These are phyloP conservation scores for Quercus dentata DNA, from an alignment of 306 rosid species.

Conservation along the genomic window DNA sequence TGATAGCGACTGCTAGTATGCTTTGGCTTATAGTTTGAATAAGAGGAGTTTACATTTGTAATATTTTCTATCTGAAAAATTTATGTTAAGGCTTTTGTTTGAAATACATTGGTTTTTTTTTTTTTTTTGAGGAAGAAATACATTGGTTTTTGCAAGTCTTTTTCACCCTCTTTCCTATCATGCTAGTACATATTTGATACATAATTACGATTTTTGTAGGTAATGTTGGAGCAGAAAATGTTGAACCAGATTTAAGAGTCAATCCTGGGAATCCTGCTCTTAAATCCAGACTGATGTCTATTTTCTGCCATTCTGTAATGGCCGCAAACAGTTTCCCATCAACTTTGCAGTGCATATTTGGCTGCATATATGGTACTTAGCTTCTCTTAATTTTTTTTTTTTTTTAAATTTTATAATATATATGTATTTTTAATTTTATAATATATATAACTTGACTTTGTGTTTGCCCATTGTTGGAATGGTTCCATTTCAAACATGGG, in stretches of 20 bases:
- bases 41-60: background rate
- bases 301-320: constrained; percentile 86
- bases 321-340: constrained; percentile 96
- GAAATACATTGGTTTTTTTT: background rate
- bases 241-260: constrained; percentile 65
- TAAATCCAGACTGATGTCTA: constrained; percentile 81
- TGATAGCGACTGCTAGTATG: background rate
- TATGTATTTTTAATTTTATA: too few species aligned
- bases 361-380: constrained; percentile 80
- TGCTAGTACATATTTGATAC: constrained; percentile 13
- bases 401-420: background rate
- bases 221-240: constrained; percentile 56
- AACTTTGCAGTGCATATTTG: constrained; percentile 94
- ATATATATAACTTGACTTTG: background rate
- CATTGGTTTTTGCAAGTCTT: background rate
- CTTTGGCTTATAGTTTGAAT: background rate
- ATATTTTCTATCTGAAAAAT: background rate
- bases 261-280: constrained; percentile 71
- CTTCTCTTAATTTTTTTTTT: background rate
- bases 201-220: constrained; percentile 43
- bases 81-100: background rate
- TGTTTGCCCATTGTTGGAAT: constrained; percentile 15
- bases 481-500: background rate
- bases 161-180: too few species aligned
- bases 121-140: too few species aligned